Conservation (phyloP, 176 grass and related monocot species). For the Olyra latifolia region DNA sequence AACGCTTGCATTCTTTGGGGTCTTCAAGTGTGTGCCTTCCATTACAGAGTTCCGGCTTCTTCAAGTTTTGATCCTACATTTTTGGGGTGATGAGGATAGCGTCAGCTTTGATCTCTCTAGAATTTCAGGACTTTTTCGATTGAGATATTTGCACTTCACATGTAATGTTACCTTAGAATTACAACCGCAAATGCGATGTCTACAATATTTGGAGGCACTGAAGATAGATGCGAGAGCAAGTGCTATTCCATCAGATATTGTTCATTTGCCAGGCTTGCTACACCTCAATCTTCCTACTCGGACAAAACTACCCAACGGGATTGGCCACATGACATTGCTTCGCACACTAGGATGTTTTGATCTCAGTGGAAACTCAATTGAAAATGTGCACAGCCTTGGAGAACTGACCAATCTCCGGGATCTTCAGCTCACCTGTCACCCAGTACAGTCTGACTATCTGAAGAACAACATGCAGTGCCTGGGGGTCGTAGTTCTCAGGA, state of each 20-base stretch:
- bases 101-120: not conserved
- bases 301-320: not conserved
- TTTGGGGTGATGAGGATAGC: not conserved
- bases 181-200: not conserved
- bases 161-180: not conserved
- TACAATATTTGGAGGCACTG: not conserved
- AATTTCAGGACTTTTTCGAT: not conserved
- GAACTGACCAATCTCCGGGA: not conserved
- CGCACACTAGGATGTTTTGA: not conserved
- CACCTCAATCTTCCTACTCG: not conserved
- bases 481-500: not conserved
- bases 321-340: not conserved
- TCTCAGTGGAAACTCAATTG: not conserved
- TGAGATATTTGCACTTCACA: constrained; percentile 9
- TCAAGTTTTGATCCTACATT: not conserved
- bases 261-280: not conserved
- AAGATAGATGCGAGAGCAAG: not conserved
- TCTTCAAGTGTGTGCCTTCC: not conserved
- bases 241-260: not conserved
- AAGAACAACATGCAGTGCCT: not conserved
- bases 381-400: not conserved
- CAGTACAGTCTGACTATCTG: not conserved
- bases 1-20: not conserved
- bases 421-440: not conserved
- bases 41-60: not conserved